Percentiles rank a stretch among this genome's conserved stretches.
Conservation (phyloP, 192 early-diverging fungal species). For the Backusella mclennaniae region DNA sequence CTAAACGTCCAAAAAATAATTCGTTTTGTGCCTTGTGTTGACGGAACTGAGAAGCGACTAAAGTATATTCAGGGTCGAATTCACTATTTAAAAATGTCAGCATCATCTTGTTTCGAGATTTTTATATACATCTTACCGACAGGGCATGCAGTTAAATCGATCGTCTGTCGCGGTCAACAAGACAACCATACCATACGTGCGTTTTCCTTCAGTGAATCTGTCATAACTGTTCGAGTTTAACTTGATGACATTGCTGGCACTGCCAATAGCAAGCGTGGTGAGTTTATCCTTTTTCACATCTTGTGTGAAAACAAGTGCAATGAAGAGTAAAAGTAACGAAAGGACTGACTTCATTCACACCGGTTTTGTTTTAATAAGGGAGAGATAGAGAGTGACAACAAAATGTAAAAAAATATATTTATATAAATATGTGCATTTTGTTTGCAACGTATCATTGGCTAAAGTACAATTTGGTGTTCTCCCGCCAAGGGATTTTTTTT, state of each 20-base stretch:
- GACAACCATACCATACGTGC: conserved; percentile 66
- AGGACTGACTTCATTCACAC: conserved; percentile 12
- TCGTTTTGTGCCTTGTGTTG: conserved; percentile 30
- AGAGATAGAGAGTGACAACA: background rate
- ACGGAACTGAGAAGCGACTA: conserved; percentile 57
- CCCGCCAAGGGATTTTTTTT: background rate
- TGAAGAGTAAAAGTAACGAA: conserved; percentile 6
- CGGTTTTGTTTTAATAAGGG: background rate
- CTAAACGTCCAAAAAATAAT: conserved; percentile 63
- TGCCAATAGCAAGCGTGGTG: conserved; percentile 13
- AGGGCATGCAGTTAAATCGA: conserved; percentile 64
- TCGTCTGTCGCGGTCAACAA: conserved; percentile 68
- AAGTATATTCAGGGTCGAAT: conserved; percentile 62
- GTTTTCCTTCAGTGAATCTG: conserved; percentile 53
- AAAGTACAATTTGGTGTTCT: background rate
- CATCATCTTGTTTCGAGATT: background rate
- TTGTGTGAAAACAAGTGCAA: conserved; percentile 9
- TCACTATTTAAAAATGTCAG: conserved; percentile 42
- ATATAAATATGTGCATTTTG: background rate
- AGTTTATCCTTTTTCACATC: conserved; percentile 22
- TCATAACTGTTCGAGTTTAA: conserved; percentile 57
- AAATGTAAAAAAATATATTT: background rate
- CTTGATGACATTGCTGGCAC: conserved; percentile 42
- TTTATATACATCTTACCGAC: conserved; percentile 50
- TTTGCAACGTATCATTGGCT: conserved; percentile 14